These are phyloP conservation scores for Cucurbitaria berberidis DNA, from an alignment of 2,329 filamentous ascomycete genomes.

Conservation along the genomic window DNA sequence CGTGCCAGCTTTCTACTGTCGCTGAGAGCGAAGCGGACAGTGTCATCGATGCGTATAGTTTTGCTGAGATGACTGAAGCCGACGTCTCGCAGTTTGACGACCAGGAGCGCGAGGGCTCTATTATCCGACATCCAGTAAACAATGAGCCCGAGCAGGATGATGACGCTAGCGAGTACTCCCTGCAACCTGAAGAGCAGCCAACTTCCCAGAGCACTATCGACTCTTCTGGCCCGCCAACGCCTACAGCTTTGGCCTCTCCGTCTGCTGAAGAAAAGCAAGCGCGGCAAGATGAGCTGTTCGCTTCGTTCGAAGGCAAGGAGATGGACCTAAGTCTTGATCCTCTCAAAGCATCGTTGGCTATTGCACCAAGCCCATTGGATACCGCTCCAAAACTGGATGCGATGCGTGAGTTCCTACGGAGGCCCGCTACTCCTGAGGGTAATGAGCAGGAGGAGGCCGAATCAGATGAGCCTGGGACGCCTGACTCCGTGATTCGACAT, in stretches of 20 bases:
- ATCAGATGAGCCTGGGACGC: conserved; percentile 72
- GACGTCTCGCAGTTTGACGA: conserved; percentile 59
- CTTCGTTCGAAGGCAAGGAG: conserved; percentile 57
- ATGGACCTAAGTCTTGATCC: conserved; percentile 62
- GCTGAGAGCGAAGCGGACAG: conserved; percentile 60
- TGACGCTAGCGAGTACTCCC: conserved; percentile 64
- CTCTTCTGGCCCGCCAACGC: conserved; percentile 55
- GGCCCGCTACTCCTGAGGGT: conserved; percentile 60
- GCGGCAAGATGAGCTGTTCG: conserved; percentile 54
- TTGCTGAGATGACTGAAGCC: conserved; percentile 63
- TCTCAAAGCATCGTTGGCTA: conserved; percentile 55
- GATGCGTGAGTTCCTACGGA: conserved; percentile 46
- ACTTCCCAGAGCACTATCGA: conserved; percentile 46
- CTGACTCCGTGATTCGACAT: conserved; percentile 89
- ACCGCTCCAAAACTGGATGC: conserved; percentile 47
- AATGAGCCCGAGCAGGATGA: conserved; percentile 53
- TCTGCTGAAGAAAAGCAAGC: conserved; percentile 37
- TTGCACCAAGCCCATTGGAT: conserved; percentile 37
- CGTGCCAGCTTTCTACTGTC: conserved; percentile 66
- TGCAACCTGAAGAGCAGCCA: conserved; percentile 46
- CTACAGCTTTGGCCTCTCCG: conserved; percentile 44
- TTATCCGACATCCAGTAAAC: conserved; percentile 60
- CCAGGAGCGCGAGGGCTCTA: conserved; percentile 56
- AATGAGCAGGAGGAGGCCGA: conserved; percentile 47
- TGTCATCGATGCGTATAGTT: conserved; percentile 66